Conservation (phyloP, 202 grass and related monocot genomes). For the Panicum virgatum region DNA sequence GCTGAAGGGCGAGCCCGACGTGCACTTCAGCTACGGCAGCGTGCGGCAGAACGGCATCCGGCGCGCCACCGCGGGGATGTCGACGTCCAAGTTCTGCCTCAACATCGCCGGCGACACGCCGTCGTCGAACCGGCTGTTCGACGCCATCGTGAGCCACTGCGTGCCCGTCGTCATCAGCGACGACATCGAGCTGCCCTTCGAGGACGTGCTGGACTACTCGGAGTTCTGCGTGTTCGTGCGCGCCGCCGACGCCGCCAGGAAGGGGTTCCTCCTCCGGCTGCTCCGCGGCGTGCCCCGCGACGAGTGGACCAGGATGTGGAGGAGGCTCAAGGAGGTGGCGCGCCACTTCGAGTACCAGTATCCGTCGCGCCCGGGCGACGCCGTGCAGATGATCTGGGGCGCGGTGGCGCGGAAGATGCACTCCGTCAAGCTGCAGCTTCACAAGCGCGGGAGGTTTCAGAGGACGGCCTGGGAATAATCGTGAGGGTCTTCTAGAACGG, state of each 20-base stretch:
- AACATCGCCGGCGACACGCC: conserved; percentile 84
- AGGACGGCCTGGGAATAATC: conserved; percentile 31
- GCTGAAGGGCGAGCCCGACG: conserved; percentile 69
- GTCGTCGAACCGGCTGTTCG: conserved; percentile 89
- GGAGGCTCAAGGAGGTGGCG: conserved; percentile 57
- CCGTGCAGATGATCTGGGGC: conserved; percentile 86
- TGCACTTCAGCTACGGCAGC: conserved; percentile 77
- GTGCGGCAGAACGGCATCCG: conserved; percentile 74
- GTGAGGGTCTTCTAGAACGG: conserved; percentile 17
- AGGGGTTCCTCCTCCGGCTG: conserved; percentile 46
- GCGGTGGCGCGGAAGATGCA: conserved; percentile 76
- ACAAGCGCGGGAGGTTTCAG: conserved; percentile 50
- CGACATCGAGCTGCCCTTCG: conserved; percentile 84
- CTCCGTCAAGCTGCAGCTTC: conserved; percentile 56
- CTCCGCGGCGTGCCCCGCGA: conserved; percentile 45
- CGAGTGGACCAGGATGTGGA: conserved; percentile 70
- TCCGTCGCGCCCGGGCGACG: conserved; percentile 57
- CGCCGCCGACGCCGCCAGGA: conserved; percentile 49
- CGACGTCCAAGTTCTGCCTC: conserved; percentile 80
- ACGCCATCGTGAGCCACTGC: conserved; percentile 83
- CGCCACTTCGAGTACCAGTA: conserved; percentile 78
- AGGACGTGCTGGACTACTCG: conserved; percentile 84
- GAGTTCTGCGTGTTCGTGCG: conserved; percentile 90
- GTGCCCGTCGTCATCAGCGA: conserved; percentile 80
- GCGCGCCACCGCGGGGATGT: conserved; percentile 63